Base-by-base conservation (phyloP, 179 eudicot genomes). In the Beta macrorhiza region DNA sequence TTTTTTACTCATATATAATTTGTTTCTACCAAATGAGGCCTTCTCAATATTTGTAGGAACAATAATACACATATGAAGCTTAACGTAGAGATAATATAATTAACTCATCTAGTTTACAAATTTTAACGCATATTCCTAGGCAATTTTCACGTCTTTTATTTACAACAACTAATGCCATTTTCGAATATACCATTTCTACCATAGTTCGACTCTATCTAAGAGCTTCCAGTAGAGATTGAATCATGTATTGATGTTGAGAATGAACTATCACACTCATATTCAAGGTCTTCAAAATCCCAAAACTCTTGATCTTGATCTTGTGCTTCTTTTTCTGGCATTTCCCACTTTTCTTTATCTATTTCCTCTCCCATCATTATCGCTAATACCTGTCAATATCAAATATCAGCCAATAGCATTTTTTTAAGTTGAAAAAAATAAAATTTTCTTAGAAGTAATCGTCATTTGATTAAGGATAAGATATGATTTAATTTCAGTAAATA, bases 281-380 rank as follows among this genome's bases (percentile, higher is more conserved):
- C 94, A 80, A 96, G 91, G 74, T 93, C 99, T 82, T 94, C 96
- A 49, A 90, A 91, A 29, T 89, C 94, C 94, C 92, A 91, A 64
- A 86, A 83, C 79, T 88, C 92, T 8, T 64, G 42, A 64, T 87
- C 94, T 59, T 91, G 86, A 7, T 93, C 91, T 78, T 88, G 89
- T 63, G 85, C 87, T 65, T 91, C 98, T 81, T 86, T 92, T 67
- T 90, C 91, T 3, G 93, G 91, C 89, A 94, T 90, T 80, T 89
- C 89, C 98, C 98, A 94, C 79, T 83, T 87, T 61, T 86, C 90
- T 79, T 55, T 70, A 45, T 90, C 89, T 9, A 85, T 81, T 72
- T 90, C 93, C 75, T 59, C 91, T 69, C 87, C 91, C 53, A 59
- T 47, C 80, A 95, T 86, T 22, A 91, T 87, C 80, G 91, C 96